Percentiles rank a stretch among this genome's conserved stretches.
These are phyloP conservation scores for Citrus glauca DNA, from an alignment of 345 rosid genomes.

Conservation along the genomic window DNA sequence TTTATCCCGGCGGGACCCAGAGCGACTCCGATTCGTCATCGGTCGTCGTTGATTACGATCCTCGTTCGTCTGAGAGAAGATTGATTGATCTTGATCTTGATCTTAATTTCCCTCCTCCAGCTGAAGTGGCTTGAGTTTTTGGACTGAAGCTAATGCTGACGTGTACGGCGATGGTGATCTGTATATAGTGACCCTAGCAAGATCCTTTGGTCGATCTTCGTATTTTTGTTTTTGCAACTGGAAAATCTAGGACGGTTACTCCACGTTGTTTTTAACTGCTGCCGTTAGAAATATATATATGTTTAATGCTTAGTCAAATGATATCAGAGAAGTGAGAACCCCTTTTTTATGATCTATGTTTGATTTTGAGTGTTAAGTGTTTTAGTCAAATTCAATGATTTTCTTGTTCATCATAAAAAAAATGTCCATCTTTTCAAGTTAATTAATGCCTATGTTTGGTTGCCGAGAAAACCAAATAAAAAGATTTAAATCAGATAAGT, in stretches of 20 bases:
- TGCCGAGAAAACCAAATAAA: slow-evolving; percentile 1
- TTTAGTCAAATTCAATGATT: neutral
- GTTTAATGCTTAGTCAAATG: slow-evolving; percentile 5
- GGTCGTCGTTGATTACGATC: slow-evolving; percentile 50
- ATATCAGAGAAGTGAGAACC: neutral
- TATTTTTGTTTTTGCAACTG: slow-evolving; percentile 32
- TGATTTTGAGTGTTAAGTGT: neutral
- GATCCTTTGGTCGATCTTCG: neutral
- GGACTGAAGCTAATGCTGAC: slow-evolving; percentile 19
- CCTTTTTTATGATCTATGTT: neutral
- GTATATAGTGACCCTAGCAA: slow-evolving; percentile 27
- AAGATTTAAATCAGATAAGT: too few relatives aligned
- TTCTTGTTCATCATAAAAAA: neutral
- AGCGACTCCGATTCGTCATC: slow-evolving; percentile 73
- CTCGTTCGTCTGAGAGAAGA: slow-evolving; percentile 20
- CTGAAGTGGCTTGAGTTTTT: slow-evolving; percentile 46
- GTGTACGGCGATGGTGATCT: neutral
- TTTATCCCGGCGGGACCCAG: slow-evolving; percentile 24
- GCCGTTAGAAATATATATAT: neutral
- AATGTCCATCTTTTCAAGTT: neutral
- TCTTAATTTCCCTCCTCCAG: slow-evolving; percentile 63
- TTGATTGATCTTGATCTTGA: slow-evolving; percentile 48
- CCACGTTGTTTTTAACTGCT: neutral
- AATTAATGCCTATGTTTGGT: neutral
- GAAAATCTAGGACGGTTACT: slow-evolving; percentile 7